Evolutionary conservation across 2,329 filamentous ascomycete species (phyloP), one percentile per base, ranked within the genome.

Genomic region (Endoconidiophora laricicola): DNA sequence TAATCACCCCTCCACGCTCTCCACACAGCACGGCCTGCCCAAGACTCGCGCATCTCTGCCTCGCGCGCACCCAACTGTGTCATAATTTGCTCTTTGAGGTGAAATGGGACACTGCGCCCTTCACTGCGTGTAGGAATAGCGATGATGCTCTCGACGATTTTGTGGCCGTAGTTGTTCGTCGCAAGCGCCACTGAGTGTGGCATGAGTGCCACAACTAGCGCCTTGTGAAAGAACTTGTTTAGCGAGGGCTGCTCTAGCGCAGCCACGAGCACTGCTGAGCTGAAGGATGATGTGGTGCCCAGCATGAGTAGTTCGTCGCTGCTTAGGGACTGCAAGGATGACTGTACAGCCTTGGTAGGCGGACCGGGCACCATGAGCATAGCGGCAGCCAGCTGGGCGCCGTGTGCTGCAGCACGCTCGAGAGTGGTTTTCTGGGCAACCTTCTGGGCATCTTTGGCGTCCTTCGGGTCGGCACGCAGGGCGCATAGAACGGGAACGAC

Each of bases 301-400:
- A 96, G 75, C 38, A 71, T 68, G 29, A 86, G 61, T 49, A 80
- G 69, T 20, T 67, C 73, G 48, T 69, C 74, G 43, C 66, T 61
- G 9, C 70, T 67, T 56, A 83, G 71, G 3, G 75, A 69, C 18
- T 81, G 66, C 22, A 91, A 65, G n/a, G 81, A 76, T 14, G 79
- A 74, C 60, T 91, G 85, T 29, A 94, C 74, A 9, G 88, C 72
- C 46, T 76, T 76, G 51, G 76, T 73, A 1, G 88, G 69, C 1
- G 73, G 64, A 0, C 86, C 86, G 0, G 83, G 76, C 23, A 86
- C 80, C 6, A 75, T 67, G 46, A 96, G 76, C 69, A 98, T 82
- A 3, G 83, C 69, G 54, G 91, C 81, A 6, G 84, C 80, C 24
- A 98, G 73, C 44, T 94, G 73, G 18, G 85, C 86, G 53, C 83